phyloP scores from a whole-genome alignment of 2,329 filamentous ascomycete species.

The Coniochaeta sp. region DNA sequence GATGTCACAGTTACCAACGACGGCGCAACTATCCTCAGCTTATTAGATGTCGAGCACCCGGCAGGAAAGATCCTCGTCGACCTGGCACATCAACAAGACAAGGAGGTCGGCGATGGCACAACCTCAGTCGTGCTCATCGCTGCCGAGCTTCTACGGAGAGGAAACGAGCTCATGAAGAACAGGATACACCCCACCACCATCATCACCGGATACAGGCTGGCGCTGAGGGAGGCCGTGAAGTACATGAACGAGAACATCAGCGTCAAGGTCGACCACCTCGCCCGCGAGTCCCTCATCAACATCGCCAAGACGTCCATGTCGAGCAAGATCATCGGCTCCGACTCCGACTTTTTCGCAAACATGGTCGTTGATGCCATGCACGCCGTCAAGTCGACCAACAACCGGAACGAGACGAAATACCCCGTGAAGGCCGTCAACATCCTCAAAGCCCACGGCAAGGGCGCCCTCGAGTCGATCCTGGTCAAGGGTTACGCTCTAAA shows the following conservation, averaged over 20 bases:
- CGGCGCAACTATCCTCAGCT: constrained; percentile 89
- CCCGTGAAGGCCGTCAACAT: constrained; percentile 99
- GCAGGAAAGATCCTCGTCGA: constrained; percentile 98
- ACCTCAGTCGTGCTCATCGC: constrained; percentile 97
- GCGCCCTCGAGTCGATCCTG: constrained; percentile 76
- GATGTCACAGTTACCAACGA: constrained; percentile 99
- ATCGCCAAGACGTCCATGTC: constrained; percentile 99
- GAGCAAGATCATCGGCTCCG: constrained; percentile 94
- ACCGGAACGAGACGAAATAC: constrained; percentile 86
- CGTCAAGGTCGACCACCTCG: constrained; percentile 88
- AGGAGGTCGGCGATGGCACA: constrained; percentile 96
- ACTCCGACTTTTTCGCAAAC: constrained; percentile 94
- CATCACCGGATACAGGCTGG: constrained; percentile 95
- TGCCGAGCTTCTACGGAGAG: constrained; percentile 85
- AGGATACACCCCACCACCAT: constrained; percentile 99
- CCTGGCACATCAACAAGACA: constrained; percentile 95
- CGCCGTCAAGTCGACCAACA: constrained; percentile 89
- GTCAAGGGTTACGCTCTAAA: constrained; percentile 97
- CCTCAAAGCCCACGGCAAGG: constrained; percentile 96
- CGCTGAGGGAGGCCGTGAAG: constrained; percentile 90
- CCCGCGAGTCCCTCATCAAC: constrained; percentile 82
- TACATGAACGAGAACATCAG: constrained; percentile 99
- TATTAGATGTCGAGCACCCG: constrained; percentile 95
- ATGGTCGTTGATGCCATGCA: constrained; percentile 97
- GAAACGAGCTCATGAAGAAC: constrained; percentile 99